phyloP scores from a whole-genome alignment of 352 stramenopile species.

The Pythium apleroticum region DNA sequence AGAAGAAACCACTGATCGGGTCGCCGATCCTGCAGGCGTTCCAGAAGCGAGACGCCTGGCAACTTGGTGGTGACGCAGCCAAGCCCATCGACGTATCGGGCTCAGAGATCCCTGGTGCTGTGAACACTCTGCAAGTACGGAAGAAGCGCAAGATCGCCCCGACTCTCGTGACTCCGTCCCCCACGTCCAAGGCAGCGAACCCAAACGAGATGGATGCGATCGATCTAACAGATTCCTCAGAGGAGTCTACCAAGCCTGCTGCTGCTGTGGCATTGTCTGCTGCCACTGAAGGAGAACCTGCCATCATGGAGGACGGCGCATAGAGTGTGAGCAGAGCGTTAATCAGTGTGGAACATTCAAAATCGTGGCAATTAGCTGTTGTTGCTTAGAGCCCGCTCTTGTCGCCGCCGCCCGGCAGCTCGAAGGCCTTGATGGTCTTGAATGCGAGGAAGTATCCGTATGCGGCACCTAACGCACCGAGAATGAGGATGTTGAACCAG shows the following conservation, averaged over 20 bases:
- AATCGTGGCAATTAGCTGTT: neutral
- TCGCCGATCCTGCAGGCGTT: constrained; percentile 27
- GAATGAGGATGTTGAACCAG: constrained; percentile 80
- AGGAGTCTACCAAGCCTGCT: neutral
- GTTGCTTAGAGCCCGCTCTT: constrained; percentile 48
- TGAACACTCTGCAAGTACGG: constrained; percentile 71
- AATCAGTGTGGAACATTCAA: constrained; percentile 3
- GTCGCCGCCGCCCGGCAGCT: constrained; percentile 58
- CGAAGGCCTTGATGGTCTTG: constrained; percentile 89
- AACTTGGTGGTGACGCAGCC: constrained; percentile 15
- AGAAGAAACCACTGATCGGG: constrained; percentile 26
- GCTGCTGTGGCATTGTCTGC: neutral
- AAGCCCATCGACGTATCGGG: constrained; percentile 18
- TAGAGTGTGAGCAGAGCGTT: neutral
- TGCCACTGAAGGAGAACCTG: neutral
- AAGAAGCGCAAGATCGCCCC: constrained; percentile 83
- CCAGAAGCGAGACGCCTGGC: constrained; percentile 23
- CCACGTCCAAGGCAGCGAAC: neutral
- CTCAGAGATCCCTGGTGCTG: constrained; percentile 15
- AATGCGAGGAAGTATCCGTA: constrained; percentile 88
- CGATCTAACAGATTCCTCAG: constrained; percentile 17
- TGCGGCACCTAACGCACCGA: constrained; percentile 54
- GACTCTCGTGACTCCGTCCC: constrained; percentile 32
- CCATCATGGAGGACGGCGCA: neutral
- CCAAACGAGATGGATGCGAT: constrained; percentile 10